A percentile compares a stretch with the other conserved stretches of the same genome.
phyloP scores from a whole-genome alignment of 2,329 filamentous ascomycete species.

The Chrysosporium keratinophilum region DNA sequence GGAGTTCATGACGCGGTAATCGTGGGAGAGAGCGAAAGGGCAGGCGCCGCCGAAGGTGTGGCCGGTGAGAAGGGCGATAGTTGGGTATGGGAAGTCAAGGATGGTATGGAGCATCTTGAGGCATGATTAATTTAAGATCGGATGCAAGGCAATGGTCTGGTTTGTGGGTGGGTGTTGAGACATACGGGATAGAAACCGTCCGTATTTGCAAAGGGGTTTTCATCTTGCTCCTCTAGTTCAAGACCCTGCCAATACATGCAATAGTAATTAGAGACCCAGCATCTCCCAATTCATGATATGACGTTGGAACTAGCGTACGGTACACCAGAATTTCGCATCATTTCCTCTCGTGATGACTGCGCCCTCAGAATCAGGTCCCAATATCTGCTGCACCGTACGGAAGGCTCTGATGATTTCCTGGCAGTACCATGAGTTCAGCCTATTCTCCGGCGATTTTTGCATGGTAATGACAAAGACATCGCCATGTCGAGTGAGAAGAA shows the following conservation, averaged over 20 bases:
- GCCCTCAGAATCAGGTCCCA: constrained; percentile 41
- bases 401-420: constrained; percentile 46
- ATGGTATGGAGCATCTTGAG: constrained; percentile 37
- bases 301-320: constrained; percentile 20
- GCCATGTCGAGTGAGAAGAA: constrained; percentile 39
- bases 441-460: constrained; percentile 46
- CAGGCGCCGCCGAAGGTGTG: constrained; percentile 43
- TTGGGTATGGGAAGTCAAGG: constrained; percentile 42
- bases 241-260: constrained; percentile 25
- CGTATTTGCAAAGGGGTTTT: constrained; percentile 46
- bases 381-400: constrained; percentile 36
- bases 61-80: constrained; percentile 40
- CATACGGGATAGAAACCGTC: constrained; percentile 50
- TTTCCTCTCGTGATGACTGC: constrained; percentile 45
- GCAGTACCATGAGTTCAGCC: constrained; percentile 35
- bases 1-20: constrained; percentile 41
- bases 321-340: constrained; percentile 42
- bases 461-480: constrained; percentile 46
- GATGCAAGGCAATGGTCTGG: neutral
- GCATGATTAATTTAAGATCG: constrained; percentile 26
- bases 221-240: constrained; percentile 39
- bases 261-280: neutral
- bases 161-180: neutral
- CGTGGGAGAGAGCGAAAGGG: constrained; percentile 39
- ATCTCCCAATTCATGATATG: neutral